Base-by-base conservation (phyloP, 345 rosid genomes). In the Pistacia integerrima region DNA sequence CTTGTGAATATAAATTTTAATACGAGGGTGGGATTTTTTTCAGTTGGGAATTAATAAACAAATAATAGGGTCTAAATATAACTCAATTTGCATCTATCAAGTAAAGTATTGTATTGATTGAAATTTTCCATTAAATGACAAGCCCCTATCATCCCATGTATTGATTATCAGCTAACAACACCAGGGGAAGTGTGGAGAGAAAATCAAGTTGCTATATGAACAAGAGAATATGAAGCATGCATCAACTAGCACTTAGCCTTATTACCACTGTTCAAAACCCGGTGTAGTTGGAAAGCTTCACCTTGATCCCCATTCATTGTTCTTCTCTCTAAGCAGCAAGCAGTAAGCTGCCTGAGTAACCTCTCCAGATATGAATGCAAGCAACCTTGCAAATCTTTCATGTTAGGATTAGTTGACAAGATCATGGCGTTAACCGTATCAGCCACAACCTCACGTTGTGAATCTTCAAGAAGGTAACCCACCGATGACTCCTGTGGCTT, bases 401-500 rank as follows among this genome's bases (percentile, higher is more conserved):
- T 74, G 13, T 87, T 85, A n/a, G 95, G 95, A 77, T 92, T 90
- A 65, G 92, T 85, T 20, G 84, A 89, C 82, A 96, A 78, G 67
- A 96, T 85, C 87, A 90, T 89, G 9, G 93, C 92, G 70, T 96
- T 96, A 59, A 93, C 90, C 0, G 90, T 82, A 81, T 96, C 99
- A 1, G 98, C 98, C 67, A 96, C 97, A 62, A 92, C 76, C 79
- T 96, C 99, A n/a, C 92, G 87, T 69, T 85, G 99, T 0, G 97
- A 84, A 57, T 88, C 92, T 77, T 89, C 85, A 11, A 96, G 89
- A 66, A 93, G 95, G 77, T 88, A 87, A 55, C 97, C 95, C 6
- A 86, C 85, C 17, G 86, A 79, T n/a, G 95, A 92, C 74, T 92
- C 87, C 60, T 77, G 82, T 1, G 97, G 98, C 14, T 79, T 83